Evolutionary conservation across 2,329 filamentous ascomycete genomes (phyloP), one percentile per base, ranked within the genome.

Genomic region (Chrysoporthe cubensis): DNA sequence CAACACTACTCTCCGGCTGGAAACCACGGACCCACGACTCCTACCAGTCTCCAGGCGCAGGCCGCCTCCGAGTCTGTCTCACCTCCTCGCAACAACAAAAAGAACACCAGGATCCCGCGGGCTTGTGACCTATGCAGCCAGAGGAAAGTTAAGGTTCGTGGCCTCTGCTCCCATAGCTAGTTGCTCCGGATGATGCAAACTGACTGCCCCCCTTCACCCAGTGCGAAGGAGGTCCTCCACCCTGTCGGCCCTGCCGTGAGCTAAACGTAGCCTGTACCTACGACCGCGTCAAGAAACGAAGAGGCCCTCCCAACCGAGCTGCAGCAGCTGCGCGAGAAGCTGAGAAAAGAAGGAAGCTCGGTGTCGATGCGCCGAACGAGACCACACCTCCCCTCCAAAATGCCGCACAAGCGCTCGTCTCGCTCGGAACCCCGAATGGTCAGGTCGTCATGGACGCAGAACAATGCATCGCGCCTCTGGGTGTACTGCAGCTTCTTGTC

Each of bases 401-500:
- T 52, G 82, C 82, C 0, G 81, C 83, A 62, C 83, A 85, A 73
- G 78, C 83, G 0, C 76, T 86, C 37, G 80, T 85, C 69, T 81
- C 83, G 14, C 83, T 82, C 42, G 75, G 79, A 4, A 74, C 75
- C 18, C 78, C 79, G 16, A 73, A 74, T 1, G 76, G 74, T 73
- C 40, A 75, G 78, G 60, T 69, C 2, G 68, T 68, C n/a, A 75
- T 88, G 16, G 85, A 87, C 68, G 87, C 89, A 60, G 91, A 94
- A 75, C 82, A 86, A 1, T 68, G 68, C 26, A 93, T 94, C 70
- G 91, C 90, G 52, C 89, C 91, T 0, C 83, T 90, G 77, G 85
- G 87, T 8, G 87, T 90, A 13, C 80, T 94, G 64, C 85, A 90
- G 73, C 83, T 90, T 2, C 82, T 94, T 18, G 86, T 94, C 67